Evolutionary conservation across 257 asterid species (phyloP), one percentile per base, ranked within the genome.

Genomic region (Hygrophila difformis): DNA sequence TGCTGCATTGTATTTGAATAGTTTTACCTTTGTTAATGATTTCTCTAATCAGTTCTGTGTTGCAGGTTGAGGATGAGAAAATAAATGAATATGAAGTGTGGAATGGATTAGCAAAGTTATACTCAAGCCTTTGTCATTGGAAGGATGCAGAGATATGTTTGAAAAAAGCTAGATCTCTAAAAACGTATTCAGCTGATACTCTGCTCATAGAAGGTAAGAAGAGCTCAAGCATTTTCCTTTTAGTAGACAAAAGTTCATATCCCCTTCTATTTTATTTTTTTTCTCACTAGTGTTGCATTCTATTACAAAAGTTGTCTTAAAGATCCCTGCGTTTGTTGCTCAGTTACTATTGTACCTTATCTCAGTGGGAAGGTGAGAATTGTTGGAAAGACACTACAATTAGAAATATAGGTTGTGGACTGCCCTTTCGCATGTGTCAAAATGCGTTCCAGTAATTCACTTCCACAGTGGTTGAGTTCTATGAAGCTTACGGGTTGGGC

Each of bases 91-190:
- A 66, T 56, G 99, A 86, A 72, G 95, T 86, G 46, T 91, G 99
- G 99, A 92, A 77, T 18, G 99, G 95, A 46, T 71, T 91, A 33
- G 95, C 96, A 31, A 82, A 80, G 48, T 71, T 91, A 50, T 91
- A 91, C 71, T 78, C 93, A 12, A 86, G 79, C 63, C 93, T 91
- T 53, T 78, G 95, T 41, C 93, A 77, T 54, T 91, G 94, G 93
- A 83, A 72, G 60, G 99, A 91, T 65, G 87, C 95, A 12, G 99
- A 91, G 70, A 59, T 79, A 59, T 91, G 99, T 67, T 76, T 91
- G 71, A 71, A 18, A 39, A 86, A 82, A 78, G 97, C 99, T 61
- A 80, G 83, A 62, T 68, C 64, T 47, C 69, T 91, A 46, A 70
- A 72, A 31, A 87, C 68, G 58, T 80, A 67, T 73, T 91, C 97